These are phyloP conservation scores for Verbena officinalis DNA, from an alignment of 257 asterid species.

Conservation along the genomic window DNA sequence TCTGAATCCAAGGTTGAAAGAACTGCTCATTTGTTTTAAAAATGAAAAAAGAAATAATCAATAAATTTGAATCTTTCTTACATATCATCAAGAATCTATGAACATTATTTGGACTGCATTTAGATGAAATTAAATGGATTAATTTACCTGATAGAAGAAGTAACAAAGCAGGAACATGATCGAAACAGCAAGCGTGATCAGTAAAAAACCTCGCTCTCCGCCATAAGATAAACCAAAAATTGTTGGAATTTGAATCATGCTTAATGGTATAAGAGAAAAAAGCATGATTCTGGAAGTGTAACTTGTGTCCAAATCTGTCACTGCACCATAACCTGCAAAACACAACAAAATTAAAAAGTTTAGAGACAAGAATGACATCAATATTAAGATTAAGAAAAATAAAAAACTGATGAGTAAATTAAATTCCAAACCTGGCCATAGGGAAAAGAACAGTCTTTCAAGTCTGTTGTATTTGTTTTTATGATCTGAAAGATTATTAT, in stretches of 20 bases:
- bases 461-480: conserved; percentile 25
- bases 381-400: not conserved
- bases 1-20: conserved; percentile 66
- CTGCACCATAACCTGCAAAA: conserved; percentile 51
- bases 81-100: not conserved
- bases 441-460: conserved; percentile 39
- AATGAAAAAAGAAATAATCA: conserved; percentile 6
- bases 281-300: conserved; percentile 63
- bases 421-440: conserved; percentile 46
- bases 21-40: conserved; percentile 36
- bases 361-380: not conserved
- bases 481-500: conserved; percentile 13
- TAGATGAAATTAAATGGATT: not conserved
- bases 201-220: conserved; percentile 31
- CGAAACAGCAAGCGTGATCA: conserved; percentile 47
- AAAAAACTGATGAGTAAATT: not conserved
- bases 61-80: not conserved
- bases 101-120: no score
- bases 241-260: conserved; percentile 42
- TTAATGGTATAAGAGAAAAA: conserved; percentile 53
- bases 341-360: not conserved
- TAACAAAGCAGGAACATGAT: conserved; percentile 42
- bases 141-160: conserved; percentile 75
- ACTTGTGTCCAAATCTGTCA: conserved; percentile 45
- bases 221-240: conserved; percentile 31